Evolutionary conservation across 495 filamentous ascomycete genomes (phyloP).

Genomic region (Trichoderma virens): DNA sequence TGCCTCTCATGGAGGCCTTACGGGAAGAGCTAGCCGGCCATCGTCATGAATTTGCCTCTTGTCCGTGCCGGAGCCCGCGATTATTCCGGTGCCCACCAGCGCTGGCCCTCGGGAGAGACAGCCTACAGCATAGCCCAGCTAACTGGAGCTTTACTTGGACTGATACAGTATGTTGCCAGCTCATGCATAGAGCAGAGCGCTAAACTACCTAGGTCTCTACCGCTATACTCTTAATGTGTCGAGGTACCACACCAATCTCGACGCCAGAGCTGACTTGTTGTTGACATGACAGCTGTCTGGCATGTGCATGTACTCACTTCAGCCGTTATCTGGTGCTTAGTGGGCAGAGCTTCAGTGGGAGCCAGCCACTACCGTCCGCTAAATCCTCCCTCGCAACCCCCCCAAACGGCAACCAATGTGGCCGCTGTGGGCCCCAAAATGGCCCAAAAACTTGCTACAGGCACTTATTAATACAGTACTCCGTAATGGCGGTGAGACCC

Average conservation of each 20-base stretch:
- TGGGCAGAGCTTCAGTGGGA: background rate
- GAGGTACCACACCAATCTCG: too few species aligned
- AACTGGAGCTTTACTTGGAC: background rate
- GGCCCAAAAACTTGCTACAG: too few species aligned
- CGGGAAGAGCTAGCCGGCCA: background rate
- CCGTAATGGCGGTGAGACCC: conserved; percentile 4
- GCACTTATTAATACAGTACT: too few species aligned
- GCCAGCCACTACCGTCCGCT: background rate
- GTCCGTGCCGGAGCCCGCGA: conserved; percentile 5
- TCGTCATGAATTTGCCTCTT: background rate
- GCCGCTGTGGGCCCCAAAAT: background rate
- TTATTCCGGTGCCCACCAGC: background rate
- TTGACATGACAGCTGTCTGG: too few species aligned
- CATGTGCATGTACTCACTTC: background rate
- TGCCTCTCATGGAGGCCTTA: background rate
- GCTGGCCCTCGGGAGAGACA: background rate
- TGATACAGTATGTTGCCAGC: too few species aligned
- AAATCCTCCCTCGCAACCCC: background rate
- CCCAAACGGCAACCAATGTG: background rate
- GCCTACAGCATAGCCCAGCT: too few species aligned
- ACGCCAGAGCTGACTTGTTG: too few species aligned
- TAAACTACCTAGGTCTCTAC: too few species aligned
- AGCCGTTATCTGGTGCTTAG: background rate
- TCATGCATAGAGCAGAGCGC: too few species aligned
- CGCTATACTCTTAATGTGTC: too few species aligned